Evolutionary conservation across 1,284 basidiomycete genomes (phyloP).

Genomic region (Fomes fomentarius): DNA sequence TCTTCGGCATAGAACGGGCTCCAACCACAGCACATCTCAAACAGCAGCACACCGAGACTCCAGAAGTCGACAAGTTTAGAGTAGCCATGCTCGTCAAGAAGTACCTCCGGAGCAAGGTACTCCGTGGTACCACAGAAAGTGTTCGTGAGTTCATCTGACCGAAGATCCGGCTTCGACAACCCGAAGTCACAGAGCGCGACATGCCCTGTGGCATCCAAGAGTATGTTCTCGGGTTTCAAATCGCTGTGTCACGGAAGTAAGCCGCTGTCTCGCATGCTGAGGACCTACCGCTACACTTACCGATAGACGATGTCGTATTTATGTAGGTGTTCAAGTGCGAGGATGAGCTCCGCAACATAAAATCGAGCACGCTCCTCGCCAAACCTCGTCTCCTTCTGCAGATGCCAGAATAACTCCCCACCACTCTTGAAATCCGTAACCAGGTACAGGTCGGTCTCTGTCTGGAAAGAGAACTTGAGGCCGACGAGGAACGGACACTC

Average conservation of each 20-base stretch:
- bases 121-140: slow-evolving; percentile 98
- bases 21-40: slow-evolving; percentile 99
- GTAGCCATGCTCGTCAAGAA: slow-evolving; percentile 99
- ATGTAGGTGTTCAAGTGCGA: slow-evolving; percentile 95
- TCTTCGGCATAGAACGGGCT: slow-evolving; percentile 99
- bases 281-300: slow-evolving; percentile 42
- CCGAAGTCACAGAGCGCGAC: slow-evolving; percentile 98
- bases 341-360: slow-evolving; percentile 93
- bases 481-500: slow-evolving; percentile 98
- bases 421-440: slow-evolving; percentile 99
- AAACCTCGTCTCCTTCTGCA: slow-evolving; percentile 94
- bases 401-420: slow-evolving; percentile 97
- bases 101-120: slow-evolving; percentile 97
- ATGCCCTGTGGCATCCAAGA: slow-evolving; percentile 95
- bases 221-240: slow-evolving; percentile 96
- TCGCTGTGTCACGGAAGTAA: slow-evolving; percentile 61
- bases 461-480: slow-evolving; percentile 98
- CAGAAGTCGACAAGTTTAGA: slow-evolving; percentile 99
- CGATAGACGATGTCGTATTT: slow-evolving; percentile 98
- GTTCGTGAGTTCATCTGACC: slow-evolving; percentile 93
- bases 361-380: slow-evolving; percentile 92
- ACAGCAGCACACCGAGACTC: slow-evolving; percentile 90
- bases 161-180: slow-evolving; percentile 94
- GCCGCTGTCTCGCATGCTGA: too few relatives aligned
- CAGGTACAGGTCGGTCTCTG: slow-evolving; percentile 93